phyloP scores from a whole-genome alignment of 345 rosid species.

The Eutrema heterophyllum region DNA sequence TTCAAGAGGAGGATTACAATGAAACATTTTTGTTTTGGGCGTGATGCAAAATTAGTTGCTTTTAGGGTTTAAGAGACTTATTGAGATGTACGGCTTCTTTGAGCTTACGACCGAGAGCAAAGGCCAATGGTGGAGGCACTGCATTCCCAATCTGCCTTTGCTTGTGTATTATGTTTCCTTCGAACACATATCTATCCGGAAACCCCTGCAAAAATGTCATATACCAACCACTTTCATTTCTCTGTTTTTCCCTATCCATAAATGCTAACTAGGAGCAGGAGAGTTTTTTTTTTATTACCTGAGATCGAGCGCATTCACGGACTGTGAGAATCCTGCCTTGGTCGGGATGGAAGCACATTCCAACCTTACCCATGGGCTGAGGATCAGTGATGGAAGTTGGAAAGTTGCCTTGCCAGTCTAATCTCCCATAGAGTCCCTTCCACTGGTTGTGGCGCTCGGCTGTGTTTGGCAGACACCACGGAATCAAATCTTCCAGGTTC shows the following conservation, averaged over 20 bases:
- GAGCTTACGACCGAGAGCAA: slow-evolving; percentile 74
- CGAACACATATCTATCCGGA: slow-evolving; percentile 56
- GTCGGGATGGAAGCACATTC: slow-evolving; percentile 90
- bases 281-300: slow-evolving; percentile 31
- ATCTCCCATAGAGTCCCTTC: slow-evolving; percentile 87
- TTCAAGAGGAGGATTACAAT: too few relatives aligned
- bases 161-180: slow-evolving; percentile 56
- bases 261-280: not conserved
- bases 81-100: slow-evolving; percentile 57
- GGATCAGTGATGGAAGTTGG: slow-evolving; percentile 90
- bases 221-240: not conserved
- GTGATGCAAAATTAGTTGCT: too few relatives aligned
- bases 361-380: slow-evolving; percentile 93
- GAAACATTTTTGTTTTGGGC: too few relatives aligned
- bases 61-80: not conserved
- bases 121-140: slow-evolving; percentile 85
- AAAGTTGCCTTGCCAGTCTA: slow-evolving; percentile 96
- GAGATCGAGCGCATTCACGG: slow-evolving; percentile 90
- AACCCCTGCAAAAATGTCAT: slow-evolving; percentile 59
- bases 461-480: slow-evolving; percentile 81
- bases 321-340: slow-evolving; percentile 82
- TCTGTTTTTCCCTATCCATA: too few relatives aligned
- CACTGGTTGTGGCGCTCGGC: slow-evolving; percentile 73
- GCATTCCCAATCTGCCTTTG: slow-evolving; percentile 94
- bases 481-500: slow-evolving; percentile 63